These are phyloP conservation scores for Xylariales sp. DNA, from an alignment of 2,329 filamentous ascomycete genomes.

Conservation along the genomic window DNA sequence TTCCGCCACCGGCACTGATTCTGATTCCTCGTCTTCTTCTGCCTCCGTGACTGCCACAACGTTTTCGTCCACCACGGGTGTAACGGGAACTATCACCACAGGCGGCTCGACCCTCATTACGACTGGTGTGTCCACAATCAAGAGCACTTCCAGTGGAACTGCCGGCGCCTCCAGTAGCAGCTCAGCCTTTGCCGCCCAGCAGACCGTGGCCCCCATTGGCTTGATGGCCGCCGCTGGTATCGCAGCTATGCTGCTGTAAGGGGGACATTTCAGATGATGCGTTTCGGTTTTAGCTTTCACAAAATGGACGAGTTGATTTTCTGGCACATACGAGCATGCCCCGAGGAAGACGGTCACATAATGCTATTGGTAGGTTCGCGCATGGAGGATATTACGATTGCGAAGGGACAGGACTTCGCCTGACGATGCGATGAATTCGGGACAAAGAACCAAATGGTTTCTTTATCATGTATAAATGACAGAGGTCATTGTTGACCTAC, in stretches of 20 bases:
- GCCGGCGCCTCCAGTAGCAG: conserved; percentile 8
- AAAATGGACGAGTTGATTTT: neutral
- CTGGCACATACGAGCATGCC: neutral
- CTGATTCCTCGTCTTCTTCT: neutral
- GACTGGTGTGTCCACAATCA: neutral
- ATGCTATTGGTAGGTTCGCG: neutral
- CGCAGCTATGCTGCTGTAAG: conserved; percentile 23
- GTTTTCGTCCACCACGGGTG: neutral
- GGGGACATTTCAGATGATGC: neutral
- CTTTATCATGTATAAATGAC: conserved; percentile 10
- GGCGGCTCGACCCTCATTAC: neutral
- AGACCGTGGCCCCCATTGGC: conserved; percentile 24
- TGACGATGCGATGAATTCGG: neutral
- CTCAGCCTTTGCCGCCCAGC: conserved; percentile 13
- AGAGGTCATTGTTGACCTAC: conserved; percentile 2
- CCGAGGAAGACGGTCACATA: neutral
- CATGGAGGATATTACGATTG: conserved; percentile 1
- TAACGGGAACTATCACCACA: neutral
- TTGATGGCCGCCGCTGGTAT: conserved; percentile 25
- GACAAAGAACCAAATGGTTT: neutral
- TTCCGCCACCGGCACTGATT: neutral
- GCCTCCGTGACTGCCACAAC: neutral
- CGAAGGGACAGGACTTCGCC: neutral
- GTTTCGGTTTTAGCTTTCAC: neutral
- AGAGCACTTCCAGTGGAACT: conserved; percentile 3